Evolutionary conservation across 345 rosid species (phyloP).

Genomic region (sweet orange (Citrus sinensis)): DVS_A1.0 CM039163.1:3074501-3075000

Average conservation of each 20-base stretch:
- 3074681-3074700: not conserved
- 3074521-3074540: not conserved
- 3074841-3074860: too few species aligned
- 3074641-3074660: not conserved
- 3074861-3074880: too few species aligned
- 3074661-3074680: too few species aligned
- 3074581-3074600: not conserved
- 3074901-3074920: not conserved
- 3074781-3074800: not conserved
- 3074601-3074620: not conserved
- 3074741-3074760: not conserved
- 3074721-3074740: not conserved
- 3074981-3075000: not conserved
- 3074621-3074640: not conserved
- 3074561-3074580: not conserved
- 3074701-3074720: not conserved
- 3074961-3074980: not conserved
- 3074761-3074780: too few species aligned
- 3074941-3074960: not conserved
- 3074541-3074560: not conserved
- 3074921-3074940: not conserved
- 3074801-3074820: not conserved
- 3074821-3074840: too few species aligned
- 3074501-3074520: not conserved
- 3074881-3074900: not conserved